phyloP scores from a whole-genome alignment of 148 eudicot species.

The Vaccinium corymbosum region DNA sequence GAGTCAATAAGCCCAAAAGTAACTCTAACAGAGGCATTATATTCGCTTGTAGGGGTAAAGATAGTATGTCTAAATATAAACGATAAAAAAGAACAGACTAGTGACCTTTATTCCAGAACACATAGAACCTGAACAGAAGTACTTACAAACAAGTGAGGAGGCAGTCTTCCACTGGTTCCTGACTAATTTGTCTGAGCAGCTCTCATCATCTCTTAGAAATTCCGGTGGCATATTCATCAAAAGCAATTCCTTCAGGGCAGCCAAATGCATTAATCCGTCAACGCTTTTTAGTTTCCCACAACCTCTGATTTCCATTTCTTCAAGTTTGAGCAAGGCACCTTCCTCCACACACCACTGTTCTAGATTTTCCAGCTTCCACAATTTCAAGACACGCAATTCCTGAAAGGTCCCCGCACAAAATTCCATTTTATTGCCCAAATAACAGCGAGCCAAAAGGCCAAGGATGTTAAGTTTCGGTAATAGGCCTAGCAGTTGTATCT shows the following conservation, averaged over 20 bases:
- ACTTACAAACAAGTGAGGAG: neutral
- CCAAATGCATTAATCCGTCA: neutral
- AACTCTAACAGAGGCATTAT: neutral
- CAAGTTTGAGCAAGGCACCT: neutral
- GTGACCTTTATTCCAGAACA: neutral
- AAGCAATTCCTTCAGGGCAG: neutral
- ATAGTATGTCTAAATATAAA: neutral
- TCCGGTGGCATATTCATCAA: neutral
- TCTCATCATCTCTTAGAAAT: neutral
- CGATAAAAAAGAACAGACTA: neutral
- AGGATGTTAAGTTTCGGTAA: neutral
- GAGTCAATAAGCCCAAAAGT: neutral
- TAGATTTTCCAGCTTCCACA: slow-evolving; percentile 2
- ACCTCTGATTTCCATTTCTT: neutral
- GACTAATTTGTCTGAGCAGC: neutral
- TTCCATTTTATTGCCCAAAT: neutral
- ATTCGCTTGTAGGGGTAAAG: neutral
- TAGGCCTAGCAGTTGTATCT: neutral
- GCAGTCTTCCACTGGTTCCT: neutral
- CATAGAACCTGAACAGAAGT: neutral
- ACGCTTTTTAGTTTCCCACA: neutral
- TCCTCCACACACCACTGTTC: neutral
- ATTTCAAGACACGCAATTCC: neutral
- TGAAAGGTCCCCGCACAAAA: neutral
- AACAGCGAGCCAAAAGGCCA: neutral